These are phyloP conservation scores for Trichoderma gamsii DNA, from an alignment of 495 filamentous ascomycete species.

Conservation along the genomic window DNA sequence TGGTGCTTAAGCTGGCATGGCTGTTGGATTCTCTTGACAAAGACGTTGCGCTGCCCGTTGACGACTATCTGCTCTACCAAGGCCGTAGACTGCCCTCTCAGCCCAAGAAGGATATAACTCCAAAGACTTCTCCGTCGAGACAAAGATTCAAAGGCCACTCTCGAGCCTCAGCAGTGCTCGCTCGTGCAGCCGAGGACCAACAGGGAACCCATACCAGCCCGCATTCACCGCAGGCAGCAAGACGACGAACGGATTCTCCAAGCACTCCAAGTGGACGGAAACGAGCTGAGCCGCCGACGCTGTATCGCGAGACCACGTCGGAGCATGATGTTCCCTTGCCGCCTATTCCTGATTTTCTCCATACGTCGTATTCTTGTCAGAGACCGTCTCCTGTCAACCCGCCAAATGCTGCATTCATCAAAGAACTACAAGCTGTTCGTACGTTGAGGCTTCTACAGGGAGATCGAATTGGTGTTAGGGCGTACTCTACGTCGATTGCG, in stretches of 20 bases:
- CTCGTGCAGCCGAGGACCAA: not conserved
- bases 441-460: constrained; percentile 60
- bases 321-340: constrained; percentile 57
- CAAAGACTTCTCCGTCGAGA: constrained; percentile 19
- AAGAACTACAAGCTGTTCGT: constrained; percentile 67
- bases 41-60: constrained; percentile 48
- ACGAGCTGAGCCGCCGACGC: constrained; percentile 22
- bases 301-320: constrained; percentile 63
- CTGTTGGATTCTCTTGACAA: constrained; percentile 55
- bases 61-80: constrained; percentile 62
- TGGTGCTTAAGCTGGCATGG: constrained; percentile 73
- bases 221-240: not conserved
- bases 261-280: not conserved
- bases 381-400: constrained; percentile 63
- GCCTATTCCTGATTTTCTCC: constrained; percentile 65
- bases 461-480: constrained; percentile 75
- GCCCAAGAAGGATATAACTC: constrained; percentile 19
- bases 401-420: constrained; percentile 73
- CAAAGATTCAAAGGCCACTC: constrained; percentile 29
- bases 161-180: constrained; percentile 18
- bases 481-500: constrained; percentile 84
- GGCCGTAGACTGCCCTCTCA: constrained; percentile 35
- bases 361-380: constrained; percentile 72
- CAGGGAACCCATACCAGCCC: not conserved
- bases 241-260: not conserved